Evolutionary conservation across 164 flowering plant genomes (phyloP), one percentile per base, ranked within the genome.

Genomic region (Berberis vulgaris): DNA sequence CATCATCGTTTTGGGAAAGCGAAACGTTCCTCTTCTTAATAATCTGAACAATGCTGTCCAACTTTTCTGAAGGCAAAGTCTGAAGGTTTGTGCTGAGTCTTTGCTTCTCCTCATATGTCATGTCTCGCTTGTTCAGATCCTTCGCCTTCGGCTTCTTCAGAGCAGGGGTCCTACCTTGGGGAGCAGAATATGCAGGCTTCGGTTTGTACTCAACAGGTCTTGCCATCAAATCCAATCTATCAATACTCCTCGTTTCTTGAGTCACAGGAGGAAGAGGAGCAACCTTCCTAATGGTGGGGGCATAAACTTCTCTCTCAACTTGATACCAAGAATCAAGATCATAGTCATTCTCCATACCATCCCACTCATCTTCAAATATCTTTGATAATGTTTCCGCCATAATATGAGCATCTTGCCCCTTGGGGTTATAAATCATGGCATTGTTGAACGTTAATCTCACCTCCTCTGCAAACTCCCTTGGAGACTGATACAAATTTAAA

Each of bases 41-140:
- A 41, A 91, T 91, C 71, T 86, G 84, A 52, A 91, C 84, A 72
- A 91, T 79, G 38, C 71, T 74, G n/a, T 85, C 96, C 60, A 91
- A 73, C 79, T 88, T 88, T 57, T 86, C 93, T 1, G 88, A 70
- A 41, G 97, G 97, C 66, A 91, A 78, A 60, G 59, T 77, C 76
- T 85, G 85, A 41, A 91, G 84, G 70, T 77, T 73, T n/a, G 71
- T 53, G 68, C 93, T 85, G 38, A 91, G 87, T 64, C 67, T 84
- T 74, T 86, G 91, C 82, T 88, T 91, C 78, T 91, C 97, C 61
- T 85, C 91, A 63, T 71, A 84, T 2, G 88, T 91, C 97, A 91
- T 88, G 66, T 84, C 86, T 73, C 89, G 80, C 65, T 79, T 84
- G 49, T 77, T 67, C 0, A 76, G 75, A 71, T 83, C 87, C 54